phyloP scores from a whole-genome alignment of 208 protist species.

The Acanthamoeba healyi region DNA sequence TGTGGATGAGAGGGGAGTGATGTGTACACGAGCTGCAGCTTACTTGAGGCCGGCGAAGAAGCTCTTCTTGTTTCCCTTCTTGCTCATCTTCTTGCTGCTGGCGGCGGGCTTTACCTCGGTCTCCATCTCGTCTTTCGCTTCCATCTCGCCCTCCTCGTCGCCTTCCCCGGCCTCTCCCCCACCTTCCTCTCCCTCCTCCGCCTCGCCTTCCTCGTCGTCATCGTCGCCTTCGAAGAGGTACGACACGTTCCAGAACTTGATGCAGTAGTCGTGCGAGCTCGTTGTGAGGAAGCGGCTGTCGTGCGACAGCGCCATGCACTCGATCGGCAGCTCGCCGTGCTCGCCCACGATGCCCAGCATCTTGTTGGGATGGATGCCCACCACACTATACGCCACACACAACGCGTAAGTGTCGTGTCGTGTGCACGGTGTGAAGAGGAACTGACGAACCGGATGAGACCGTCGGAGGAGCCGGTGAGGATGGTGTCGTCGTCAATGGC shows the following conservation, averaged over 20 bases:
- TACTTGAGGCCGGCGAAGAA: slow-evolving; percentile 56
- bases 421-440: background rate
- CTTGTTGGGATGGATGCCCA: slow-evolving; percentile 69
- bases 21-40: background rate
- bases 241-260: slow-evolving; percentile 69
- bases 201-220: slow-evolving; percentile 40
- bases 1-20: background rate
- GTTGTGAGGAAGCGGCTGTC: slow-evolving; percentile 38
- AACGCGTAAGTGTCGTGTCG: background rate
- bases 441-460: slow-evolving; percentile 62
- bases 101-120: background rate
- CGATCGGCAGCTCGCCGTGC: slow-evolving; percentile 61
- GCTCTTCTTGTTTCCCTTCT: slow-evolving; percentile 37
- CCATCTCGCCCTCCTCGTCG: background rate
- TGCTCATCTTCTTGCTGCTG: slow-evolving; percentile 19
- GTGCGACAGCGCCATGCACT: slow-evolving; percentile 65
- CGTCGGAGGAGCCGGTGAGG: slow-evolving; percentile 56
- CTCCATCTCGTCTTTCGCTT: slow-evolving; percentile 52
- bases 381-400: background rate
- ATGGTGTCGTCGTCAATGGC: slow-evolving; percentile 61
- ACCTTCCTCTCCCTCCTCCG: background rate
- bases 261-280: slow-evolving; percentile 60
- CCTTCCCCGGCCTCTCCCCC: background rate
- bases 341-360: slow-evolving; percentile 71
- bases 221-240: slow-evolving; percentile 45